phyloP scores from a whole-genome alignment of 2,329 filamentous ascomycete species.

The Aspergillus persii region DNA sequence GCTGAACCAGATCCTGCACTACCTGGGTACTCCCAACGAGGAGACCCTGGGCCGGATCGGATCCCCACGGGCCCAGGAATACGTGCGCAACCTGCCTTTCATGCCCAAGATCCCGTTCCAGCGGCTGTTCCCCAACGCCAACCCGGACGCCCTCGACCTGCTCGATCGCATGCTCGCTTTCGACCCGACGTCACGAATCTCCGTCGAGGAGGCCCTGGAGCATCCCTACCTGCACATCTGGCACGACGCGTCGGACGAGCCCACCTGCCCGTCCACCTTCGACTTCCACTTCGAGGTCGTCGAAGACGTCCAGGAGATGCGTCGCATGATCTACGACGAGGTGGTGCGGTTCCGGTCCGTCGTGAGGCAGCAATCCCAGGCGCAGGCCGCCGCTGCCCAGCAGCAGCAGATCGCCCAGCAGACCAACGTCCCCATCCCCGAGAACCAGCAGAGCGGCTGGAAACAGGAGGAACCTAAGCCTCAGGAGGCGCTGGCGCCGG shows the following conservation, averaged over 20 bases:
- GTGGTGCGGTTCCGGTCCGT: conserved; percentile 76
- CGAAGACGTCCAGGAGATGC: conserved; percentile 92
- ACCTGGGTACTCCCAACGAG: conserved; percentile 93
- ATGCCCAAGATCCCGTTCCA: conserved; percentile 94
- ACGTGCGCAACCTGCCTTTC: conserved; percentile 91
- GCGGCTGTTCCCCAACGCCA: conserved; percentile 86
- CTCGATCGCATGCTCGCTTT: conserved; percentile 97
- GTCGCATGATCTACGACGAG: conserved; percentile 95
- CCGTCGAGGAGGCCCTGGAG: conserved; percentile 90
- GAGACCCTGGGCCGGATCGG: conserved; percentile 92
- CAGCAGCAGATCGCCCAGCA: conserved; percentile 43
- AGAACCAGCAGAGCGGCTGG: conserved; percentile 55
- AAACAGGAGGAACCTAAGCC: conserved; percentile 62
- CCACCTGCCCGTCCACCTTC: conserved; percentile 87
- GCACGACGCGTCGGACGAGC: conserved; percentile 97
- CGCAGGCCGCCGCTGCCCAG: conserved; percentile 36
- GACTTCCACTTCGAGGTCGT: conserved; percentile 99
- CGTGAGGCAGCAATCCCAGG: conserved; percentile 53
- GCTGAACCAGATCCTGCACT: conserved; percentile 98
- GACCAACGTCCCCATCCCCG: conserved; percentile 60
- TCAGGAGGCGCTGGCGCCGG: conserved; percentile 51
- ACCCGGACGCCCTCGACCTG: conserved; percentile 91
- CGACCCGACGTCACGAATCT: conserved; percentile 89
- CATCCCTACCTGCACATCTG: conserved; percentile 96
- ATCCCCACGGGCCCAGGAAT: conserved; percentile 93